These are phyloP conservation scores for Anthostomella pinea DNA, from an alignment of 2,329 filamentous ascomycete species.

Conservation along the genomic window DNA sequence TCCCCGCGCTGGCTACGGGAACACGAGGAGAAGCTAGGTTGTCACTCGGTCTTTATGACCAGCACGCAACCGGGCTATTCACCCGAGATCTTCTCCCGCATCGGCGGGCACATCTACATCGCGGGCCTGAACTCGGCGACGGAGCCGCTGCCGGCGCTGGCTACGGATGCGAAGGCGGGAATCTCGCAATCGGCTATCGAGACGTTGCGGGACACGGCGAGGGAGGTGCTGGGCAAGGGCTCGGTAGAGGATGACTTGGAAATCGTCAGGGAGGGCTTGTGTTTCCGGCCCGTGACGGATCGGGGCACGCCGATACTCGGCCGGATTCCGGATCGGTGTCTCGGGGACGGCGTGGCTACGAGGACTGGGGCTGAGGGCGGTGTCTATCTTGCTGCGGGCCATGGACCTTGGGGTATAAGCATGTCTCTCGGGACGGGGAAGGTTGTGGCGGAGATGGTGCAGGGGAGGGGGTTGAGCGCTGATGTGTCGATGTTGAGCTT, in stretches of 20 bases:
- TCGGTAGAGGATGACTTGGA: slow-evolving; percentile 52
- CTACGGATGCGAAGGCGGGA: slow-evolving; percentile 42
- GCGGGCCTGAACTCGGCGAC: slow-evolving; percentile 65
- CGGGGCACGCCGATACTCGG: slow-evolving; percentile 63
- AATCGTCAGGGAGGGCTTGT: slow-evolving; percentile 63
- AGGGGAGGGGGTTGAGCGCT: slow-evolving; percentile 54
- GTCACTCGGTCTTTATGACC: slow-evolving; percentile 68
- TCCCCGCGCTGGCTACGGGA: slow-evolving; percentile 52
- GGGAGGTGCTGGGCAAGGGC: slow-evolving; percentile 42
- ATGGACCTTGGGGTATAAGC: slow-evolving; percentile 74
- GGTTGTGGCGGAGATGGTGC: slow-evolving; percentile 68
- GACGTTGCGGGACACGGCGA: slow-evolving; percentile 48
- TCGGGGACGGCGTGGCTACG: slow-evolving; percentile 49
- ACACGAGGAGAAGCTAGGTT: slow-evolving; percentile 42
- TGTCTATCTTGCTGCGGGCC: slow-evolving; percentile 68
- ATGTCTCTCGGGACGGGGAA: slow-evolving; percentile 65
- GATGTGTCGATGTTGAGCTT: slow-evolving; percentile 51
- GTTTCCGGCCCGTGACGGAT: slow-evolving; percentile 68
- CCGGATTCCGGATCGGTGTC: slow-evolving; percentile 51
- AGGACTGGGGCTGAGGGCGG: slow-evolving; percentile 49
- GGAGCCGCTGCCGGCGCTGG: slow-evolving; percentile 57
- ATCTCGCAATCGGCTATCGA: slow-evolving; percentile 47
- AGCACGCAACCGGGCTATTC: slow-evolving; percentile 54
- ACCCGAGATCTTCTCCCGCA: slow-evolving; percentile 68
- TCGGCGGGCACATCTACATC: slow-evolving; percentile 68